phyloP scores from a whole-genome alignment of 2,329 filamentous ascomycete species.

The Malbranchea cinnamomea region DNA sequence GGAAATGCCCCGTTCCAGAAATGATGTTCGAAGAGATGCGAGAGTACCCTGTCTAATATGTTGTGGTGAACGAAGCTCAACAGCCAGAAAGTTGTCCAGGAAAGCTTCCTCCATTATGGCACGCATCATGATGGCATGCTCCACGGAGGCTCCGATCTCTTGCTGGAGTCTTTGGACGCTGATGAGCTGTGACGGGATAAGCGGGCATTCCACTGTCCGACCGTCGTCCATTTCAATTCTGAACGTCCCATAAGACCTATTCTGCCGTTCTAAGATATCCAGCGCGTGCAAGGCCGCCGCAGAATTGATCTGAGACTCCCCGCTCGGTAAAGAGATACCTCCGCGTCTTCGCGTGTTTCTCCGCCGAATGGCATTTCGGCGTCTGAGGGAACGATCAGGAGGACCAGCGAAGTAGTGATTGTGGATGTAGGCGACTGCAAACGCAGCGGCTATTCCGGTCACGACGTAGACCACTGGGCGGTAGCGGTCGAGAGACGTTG shows the following conservation, averaged over 20 bases:
- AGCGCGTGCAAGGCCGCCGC: slow-evolving; percentile 22
- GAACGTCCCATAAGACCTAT: slow-evolving; percentile 28
- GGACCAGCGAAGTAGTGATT: slow-evolving; percentile 17
- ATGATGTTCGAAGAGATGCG: slow-evolving; percentile 23
- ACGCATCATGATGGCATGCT: slow-evolving; percentile 27
- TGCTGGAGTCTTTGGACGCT: slow-evolving; percentile 29
- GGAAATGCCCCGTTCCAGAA: slow-evolving; percentile 24
- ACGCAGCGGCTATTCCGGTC: slow-evolving; percentile 27
- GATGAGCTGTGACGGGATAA: slow-evolving; percentile 28
- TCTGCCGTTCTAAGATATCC: slow-evolving; percentile 25
- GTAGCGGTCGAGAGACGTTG: slow-evolving; percentile 22
- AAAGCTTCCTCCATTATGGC: slow-evolving; percentile 31
- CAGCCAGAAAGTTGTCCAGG: slow-evolving; percentile 27
- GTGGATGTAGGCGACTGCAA: slow-evolving; percentile 27
- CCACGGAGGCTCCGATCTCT: slow-evolving; percentile 22
- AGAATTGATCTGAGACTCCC: slow-evolving; percentile 4
- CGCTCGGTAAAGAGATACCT: slow-evolving; percentile 8
- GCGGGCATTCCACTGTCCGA: slow-evolving; percentile 25
- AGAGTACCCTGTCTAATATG: slow-evolving; percentile 18
- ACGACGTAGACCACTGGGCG: slow-evolving; percentile 28
- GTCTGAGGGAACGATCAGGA: slow-evolving; percentile 19
- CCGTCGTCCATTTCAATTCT: slow-evolving; percentile 28
- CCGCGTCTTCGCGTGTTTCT: slow-evolving; percentile 9
- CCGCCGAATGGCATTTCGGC: slow-evolving; percentile 26
- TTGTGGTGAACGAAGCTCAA: slow-evolving; percentile 26